These are phyloP conservation scores for Penicillium sp. DNA, from an alignment of 2,329 filamentous ascomycete genomes.

Conservation along the genomic window DNA sequence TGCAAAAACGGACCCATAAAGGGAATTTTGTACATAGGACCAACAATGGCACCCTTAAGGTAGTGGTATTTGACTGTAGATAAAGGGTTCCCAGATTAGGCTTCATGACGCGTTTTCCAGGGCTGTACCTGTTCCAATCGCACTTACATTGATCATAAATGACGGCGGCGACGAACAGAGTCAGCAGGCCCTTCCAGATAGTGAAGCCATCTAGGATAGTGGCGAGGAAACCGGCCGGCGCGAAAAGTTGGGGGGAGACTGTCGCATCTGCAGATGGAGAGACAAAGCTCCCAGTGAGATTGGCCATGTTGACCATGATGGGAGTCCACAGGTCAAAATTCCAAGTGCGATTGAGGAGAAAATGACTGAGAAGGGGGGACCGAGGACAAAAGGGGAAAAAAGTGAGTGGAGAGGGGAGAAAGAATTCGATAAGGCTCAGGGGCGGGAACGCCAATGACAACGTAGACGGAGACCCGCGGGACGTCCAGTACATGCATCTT, in stretches of 20 bases:
- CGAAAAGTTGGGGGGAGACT: constrained; percentile 55
- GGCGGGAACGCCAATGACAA: constrained; percentile 24
- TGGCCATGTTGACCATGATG: constrained; percentile 36
- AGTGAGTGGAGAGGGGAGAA: constrained; percentile 18
- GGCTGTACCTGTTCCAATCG: not conserved
- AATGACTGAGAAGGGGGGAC: not conserved
- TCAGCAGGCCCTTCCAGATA: constrained; percentile 66
- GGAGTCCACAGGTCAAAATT: not conserved
- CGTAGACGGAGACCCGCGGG: constrained; percentile 13
- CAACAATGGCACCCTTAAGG: constrained; percentile 73
- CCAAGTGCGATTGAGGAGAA: not conserved
- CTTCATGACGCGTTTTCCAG: constrained; percentile 5
- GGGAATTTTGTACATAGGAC: constrained; percentile 72
- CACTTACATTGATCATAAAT: constrained; percentile 86
- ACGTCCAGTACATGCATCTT: not conserved
- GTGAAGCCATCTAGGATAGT: constrained; percentile 59
- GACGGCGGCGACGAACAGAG: constrained; percentile 68
- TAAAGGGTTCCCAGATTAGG: constrained; percentile 14
- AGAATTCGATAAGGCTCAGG: constrained; percentile 21
- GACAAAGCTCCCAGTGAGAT: constrained; percentile 65
- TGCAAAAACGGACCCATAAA: constrained; percentile 96
- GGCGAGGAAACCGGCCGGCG: constrained; percentile 51
- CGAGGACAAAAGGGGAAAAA: constrained; percentile 7
- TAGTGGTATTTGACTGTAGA: constrained; percentile 68
- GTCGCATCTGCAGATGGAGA: constrained; percentile 66